Evolutionary conservation across 441 rosid genomes (phyloP).

Genomic region (Caryocar brasiliense): DNA sequence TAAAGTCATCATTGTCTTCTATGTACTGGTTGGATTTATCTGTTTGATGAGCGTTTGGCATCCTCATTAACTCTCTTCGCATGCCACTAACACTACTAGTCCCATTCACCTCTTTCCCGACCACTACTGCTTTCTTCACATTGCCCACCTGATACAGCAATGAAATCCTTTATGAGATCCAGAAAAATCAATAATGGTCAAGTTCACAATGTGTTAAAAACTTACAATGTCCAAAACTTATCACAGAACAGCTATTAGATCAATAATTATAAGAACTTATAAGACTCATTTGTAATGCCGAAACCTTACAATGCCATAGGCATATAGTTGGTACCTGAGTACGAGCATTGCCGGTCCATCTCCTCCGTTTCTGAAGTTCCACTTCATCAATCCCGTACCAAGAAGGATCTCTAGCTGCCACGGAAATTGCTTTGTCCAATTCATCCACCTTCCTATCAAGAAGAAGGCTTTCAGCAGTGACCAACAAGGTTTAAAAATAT

Average conservation of each 20-base stretch:
- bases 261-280: too few species aligned
- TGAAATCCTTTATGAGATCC: conserved; percentile 7
- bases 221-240: too few species aligned
- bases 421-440: conserved; percentile 76
- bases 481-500: conserved; percentile 10
- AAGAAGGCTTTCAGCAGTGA: conserved; percentile 38
- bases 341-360: conserved; percentile 87
- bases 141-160: conserved; percentile 44
- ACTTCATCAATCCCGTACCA: conserved; percentile 72
- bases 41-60: conserved; percentile 53
- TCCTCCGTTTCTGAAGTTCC: conserved; percentile 86
- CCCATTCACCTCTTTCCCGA: conserved; percentile 51
- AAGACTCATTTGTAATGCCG: too few species aligned
- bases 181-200: not conserved
- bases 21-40: conserved; percentile 51
- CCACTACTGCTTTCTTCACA: conserved; percentile 58
- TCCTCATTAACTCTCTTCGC: conserved; percentile 78
- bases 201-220: not conserved
- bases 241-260: too few species aligned
- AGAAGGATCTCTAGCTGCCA: conserved; percentile 87
- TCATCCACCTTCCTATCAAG: conserved; percentile 93
- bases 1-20: conserved; percentile 60
- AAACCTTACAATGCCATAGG: conserved; percentile 3
- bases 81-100: conserved; percentile 40
- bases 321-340: conserved; percentile 40